Evolutionary conservation across 371 early-diverging fungal species (phyloP).

Genomic region (Lichtheimia corymbifera): DNA sequence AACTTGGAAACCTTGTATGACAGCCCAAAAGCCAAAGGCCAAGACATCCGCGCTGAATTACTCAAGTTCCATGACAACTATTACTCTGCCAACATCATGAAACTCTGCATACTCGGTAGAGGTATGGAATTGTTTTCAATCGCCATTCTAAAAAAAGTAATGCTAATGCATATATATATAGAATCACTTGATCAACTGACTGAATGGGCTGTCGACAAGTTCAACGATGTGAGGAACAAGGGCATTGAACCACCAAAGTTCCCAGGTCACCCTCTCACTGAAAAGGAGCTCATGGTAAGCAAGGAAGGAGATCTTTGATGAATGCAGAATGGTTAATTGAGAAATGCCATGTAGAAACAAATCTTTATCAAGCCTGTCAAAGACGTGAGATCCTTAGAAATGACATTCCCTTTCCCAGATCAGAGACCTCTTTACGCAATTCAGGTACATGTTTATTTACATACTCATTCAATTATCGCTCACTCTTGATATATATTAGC

Average conservation of each 20-base stretch:
- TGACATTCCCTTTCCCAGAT: constrained; percentile 91
- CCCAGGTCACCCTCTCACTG: constrained; percentile 73
- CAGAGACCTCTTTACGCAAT: constrained; percentile 56
- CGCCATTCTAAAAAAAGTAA: too few species aligned
- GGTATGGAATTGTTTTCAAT: constrained; percentile 38
- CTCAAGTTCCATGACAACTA: constrained; percentile 86
- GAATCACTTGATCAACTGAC: constrained; percentile 85
- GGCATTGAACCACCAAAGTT: constrained; percentile 72
- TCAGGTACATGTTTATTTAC: constrained; percentile 37
- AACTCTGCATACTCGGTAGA: constrained; percentile 87
- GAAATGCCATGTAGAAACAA: constrained; percentile 49
- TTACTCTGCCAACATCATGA: constrained; percentile 96
- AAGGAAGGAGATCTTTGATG: not conserved
- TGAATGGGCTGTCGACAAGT: constrained; percentile 81
- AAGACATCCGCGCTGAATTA: constrained; percentile 83
- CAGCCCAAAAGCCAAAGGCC: constrained; percentile 66
- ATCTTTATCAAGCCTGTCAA: constrained; percentile 84
- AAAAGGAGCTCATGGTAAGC: constrained; percentile 69
- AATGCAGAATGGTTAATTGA: not conserved
- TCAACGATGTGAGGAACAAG: constrained; percentile 74
- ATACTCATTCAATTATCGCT: too few species aligned
- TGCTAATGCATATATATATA: constrained; percentile 8
- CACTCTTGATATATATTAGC: constrained; percentile 36
- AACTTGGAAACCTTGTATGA: constrained; percentile 83
- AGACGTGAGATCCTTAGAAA: constrained; percentile 72